Conservation (phyloP, 352 stramenopile genomes). For the Elongisporangium prolatum region DNA sequence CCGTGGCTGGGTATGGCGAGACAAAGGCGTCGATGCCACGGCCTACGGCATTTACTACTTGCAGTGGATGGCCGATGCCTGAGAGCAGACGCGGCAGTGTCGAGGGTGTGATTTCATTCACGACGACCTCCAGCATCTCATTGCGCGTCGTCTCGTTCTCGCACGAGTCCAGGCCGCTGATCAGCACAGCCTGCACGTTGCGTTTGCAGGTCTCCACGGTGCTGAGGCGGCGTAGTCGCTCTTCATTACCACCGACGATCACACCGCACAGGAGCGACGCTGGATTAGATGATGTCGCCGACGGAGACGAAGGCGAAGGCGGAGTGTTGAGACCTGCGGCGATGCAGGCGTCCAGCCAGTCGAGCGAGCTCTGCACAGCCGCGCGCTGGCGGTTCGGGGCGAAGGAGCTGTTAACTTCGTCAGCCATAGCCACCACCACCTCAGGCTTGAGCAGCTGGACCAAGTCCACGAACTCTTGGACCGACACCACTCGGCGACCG, state of each 20-base stretch:
- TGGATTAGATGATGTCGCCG: constrained; percentile 9
- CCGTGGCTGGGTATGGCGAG: constrained; percentile 48
- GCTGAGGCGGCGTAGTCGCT: constrained; percentile 42
- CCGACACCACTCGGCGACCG: constrained; percentile 38
- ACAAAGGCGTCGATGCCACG: constrained; percentile 65
- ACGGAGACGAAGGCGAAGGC: not conserved
- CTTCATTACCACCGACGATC: constrained; percentile 60
- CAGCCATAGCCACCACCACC: constrained; percentile 58
- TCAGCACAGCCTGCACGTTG: constrained; percentile 54
- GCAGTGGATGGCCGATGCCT: constrained; percentile 58
- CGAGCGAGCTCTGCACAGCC: constrained; percentile 54
- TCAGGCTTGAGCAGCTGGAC: constrained; percentile 41
- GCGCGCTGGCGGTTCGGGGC: constrained; percentile 62
- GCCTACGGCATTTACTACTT: constrained; percentile 47
- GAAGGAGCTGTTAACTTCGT: constrained; percentile 54
- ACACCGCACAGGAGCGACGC: constrained; percentile 45
- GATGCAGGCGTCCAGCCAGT: constrained; percentile 71
- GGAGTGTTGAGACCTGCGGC: not conserved
- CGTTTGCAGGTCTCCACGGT: constrained; percentile 63
- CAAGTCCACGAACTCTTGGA: constrained; percentile 56
- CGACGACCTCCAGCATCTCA: constrained; percentile 37
- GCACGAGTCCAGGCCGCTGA: constrained; percentile 56
- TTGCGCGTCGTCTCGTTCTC: constrained; percentile 28
- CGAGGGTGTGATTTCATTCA: constrained; percentile 26
- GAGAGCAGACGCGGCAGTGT: constrained; percentile 55